Percentiles rank a stretch among this genome's conserved stretches.
Evolutionary conservation across 2,329 filamentous ascomycete genomes (phyloP).

Genomic region (Akanthomyces lecanii): DNA sequence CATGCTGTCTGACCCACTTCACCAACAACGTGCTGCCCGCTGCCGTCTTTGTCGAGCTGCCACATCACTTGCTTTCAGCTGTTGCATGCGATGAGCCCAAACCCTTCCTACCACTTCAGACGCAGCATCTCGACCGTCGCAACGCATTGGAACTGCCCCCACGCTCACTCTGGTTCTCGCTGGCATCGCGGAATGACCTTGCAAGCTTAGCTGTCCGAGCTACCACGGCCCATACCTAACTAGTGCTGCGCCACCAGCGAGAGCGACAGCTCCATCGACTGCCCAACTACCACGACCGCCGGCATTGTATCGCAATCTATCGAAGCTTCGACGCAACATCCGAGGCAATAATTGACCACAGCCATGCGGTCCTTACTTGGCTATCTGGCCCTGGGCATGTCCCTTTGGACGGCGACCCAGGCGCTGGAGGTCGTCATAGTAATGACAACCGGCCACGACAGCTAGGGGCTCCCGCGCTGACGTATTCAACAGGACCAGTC

Average conservation of each 20-base stretch:
- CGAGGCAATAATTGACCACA: conserved; percentile 13
- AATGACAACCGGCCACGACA: conserved; percentile 22
- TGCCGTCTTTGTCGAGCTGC: conserved; percentile 6
- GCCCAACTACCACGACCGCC: conserved; percentile 9
- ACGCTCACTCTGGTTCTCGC: neutral
- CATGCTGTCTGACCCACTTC: conserved; percentile 4
- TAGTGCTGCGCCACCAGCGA: conserved; percentile 3
- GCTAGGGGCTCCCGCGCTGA: conserved; percentile 1
- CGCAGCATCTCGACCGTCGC: neutral
- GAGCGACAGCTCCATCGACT: neutral
- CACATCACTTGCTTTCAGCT: conserved; percentile 9
- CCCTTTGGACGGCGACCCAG: conserved; percentile 44
- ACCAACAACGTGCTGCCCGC: conserved; percentile 10
- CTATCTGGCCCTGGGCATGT: conserved; percentile 50
- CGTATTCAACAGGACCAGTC: conserved; percentile 59
- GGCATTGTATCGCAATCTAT: conserved; percentile 6
- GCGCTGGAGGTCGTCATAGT: conserved; percentile 59
- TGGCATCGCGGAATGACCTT: conserved; percentile 2
- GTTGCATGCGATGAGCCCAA: neutral
- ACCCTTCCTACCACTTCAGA: neutral
- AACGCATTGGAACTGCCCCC: neutral
- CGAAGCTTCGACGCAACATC: neutral
- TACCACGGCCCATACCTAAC: conserved; percentile 7
- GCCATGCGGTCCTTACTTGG: conserved; percentile 54
- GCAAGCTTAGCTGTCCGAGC: conserved; percentile 1